Evolutionary conservation across 1,139 yeast genomes (phyloP).

Genomic region (Blastobotrys raffinosifermentans): DNA sequence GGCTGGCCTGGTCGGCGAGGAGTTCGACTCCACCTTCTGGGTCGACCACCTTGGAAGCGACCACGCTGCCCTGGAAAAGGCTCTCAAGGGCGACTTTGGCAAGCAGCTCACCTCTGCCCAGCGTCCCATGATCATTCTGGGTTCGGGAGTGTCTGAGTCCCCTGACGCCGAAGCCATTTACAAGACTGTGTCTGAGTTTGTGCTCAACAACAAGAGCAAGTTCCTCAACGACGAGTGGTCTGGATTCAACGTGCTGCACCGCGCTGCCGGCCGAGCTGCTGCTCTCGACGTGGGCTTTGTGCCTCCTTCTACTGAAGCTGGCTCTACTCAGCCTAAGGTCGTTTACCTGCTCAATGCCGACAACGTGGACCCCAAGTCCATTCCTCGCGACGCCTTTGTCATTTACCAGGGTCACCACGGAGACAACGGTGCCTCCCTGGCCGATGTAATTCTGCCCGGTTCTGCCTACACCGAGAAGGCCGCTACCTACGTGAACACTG

Average conservation of each 20-base stretch:
- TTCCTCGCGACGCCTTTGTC: constrained; percentile 82
- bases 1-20: constrained; percentile 68
- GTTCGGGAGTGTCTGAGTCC: constrained; percentile 72
- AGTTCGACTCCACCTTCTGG: constrained; percentile 72
- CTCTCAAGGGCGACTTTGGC: constrained; percentile 67
- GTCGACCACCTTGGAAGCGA: constrained; percentile 58
- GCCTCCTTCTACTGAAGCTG: constrained; percentile 44
- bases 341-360: constrained; percentile 82
- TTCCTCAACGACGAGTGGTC: constrained; percentile 74
- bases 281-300: constrained; percentile 82
- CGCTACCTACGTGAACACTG: constrained; percentile 86
- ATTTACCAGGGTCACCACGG: constrained; percentile 93
- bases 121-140: constrained; percentile 74
- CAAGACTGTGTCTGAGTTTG: constrained; percentile 59
- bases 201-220: constrained; percentile 47
- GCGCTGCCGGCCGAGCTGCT: constrained; percentile 83
- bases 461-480: constrained; percentile 86
- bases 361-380: constrained; percentile 61
- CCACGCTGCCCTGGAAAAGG: constrained; percentile 51
- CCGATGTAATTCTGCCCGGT: constrained; percentile 84
- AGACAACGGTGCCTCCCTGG: constrained; percentile 81
- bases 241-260: constrained; percentile 73
- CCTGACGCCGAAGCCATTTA: constrained; percentile 60
- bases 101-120: constrained; percentile 60
- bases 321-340: constrained; percentile 60